phyloP scores from a whole-genome alignment of 371 early-diverging fungal genomes.

The Rhizopus arrhizus region DNA sequence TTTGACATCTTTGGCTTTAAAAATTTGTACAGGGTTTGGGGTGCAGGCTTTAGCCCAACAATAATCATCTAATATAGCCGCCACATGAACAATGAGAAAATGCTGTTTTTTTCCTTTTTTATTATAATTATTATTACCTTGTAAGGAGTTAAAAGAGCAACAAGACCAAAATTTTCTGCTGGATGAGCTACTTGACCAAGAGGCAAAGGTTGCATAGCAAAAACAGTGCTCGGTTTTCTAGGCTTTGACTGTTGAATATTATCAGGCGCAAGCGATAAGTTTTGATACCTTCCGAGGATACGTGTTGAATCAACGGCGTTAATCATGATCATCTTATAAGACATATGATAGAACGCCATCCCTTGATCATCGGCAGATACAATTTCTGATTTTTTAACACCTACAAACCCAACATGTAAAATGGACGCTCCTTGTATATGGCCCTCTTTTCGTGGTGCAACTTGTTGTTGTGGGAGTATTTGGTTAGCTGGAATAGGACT shows the following conservation, averaged over 20 bases:
- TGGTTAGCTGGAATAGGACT: constrained; percentile 51
- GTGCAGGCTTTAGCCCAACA: constrained; percentile 73
- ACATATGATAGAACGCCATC: constrained; percentile 73
- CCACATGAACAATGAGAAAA: neutral
- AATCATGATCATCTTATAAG: constrained; percentile 71
- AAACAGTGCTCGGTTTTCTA: constrained; percentile 63
- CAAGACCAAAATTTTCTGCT: constrained; percentile 68
- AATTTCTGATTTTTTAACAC: constrained; percentile 65
- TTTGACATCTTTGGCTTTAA: constrained; percentile 50
- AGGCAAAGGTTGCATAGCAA: constrained; percentile 71
- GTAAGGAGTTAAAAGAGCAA: constrained; percentile 75
- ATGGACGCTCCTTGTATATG: constrained; percentile 73
- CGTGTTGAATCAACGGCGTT: constrained; percentile 69
- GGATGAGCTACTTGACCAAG: constrained; percentile 64
- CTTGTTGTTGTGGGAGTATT: constrained; percentile 41
- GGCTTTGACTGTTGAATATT: constrained; percentile 33
- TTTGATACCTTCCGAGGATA: constrained; percentile 69
- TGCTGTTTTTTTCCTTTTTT: neutral
- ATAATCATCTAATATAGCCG: constrained; percentile 59
- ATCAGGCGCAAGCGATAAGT: constrained; percentile 34
- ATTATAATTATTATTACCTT: constrained; percentile 47
- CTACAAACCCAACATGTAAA: constrained; percentile 71
- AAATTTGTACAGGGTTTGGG: constrained; percentile 71
- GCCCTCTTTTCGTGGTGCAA: constrained; percentile 59
- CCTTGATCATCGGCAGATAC: constrained; percentile 78